A percentile compares a stretch with the other conserved stretches of the same genome.
Conservation (phyloP, 768 basidiomycete species). For the Podaxis sp. region DNA sequence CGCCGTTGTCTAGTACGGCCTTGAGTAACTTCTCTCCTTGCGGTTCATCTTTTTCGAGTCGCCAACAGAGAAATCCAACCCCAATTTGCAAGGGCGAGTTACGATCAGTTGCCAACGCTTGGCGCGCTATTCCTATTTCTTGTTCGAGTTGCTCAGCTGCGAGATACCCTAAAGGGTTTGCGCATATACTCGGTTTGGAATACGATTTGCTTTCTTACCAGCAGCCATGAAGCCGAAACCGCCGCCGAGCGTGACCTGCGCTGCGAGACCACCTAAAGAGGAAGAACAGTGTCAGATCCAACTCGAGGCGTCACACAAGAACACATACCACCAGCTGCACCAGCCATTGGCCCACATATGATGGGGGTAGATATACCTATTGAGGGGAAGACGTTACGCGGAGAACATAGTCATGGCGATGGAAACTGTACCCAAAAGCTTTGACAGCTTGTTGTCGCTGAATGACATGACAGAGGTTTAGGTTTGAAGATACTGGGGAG, state of each 20-base stretch:
- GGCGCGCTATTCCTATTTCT: constrained; percentile 57
- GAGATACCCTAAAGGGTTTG: constrained; percentile 43
- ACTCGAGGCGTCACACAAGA: constrained; percentile 9
- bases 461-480: constrained; percentile 4
- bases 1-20: constrained; percentile 50
- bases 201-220: constrained; percentile 35
- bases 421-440: constrained; percentile 6
- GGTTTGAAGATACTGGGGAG: background rate
- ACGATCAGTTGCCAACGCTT: constrained; percentile 33
- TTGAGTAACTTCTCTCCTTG: constrained; percentile 43
- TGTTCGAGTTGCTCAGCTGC: constrained; percentile 41
- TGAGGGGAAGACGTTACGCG: background rate
- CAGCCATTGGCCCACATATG: constrained; percentile 69
- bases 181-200: background rate
- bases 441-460: constrained; percentile 2
- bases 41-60: constrained; percentile 51
- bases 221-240: constrained; percentile 77
- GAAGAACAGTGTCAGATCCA: background rate
- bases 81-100: constrained; percentile 56
- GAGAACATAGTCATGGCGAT: background rate
- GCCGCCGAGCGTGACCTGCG: constrained; percentile 63
- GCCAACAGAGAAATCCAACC: constrained; percentile 75
- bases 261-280: constrained; percentile 47
- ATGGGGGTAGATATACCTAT: constrained; percentile 60
- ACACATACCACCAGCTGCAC: constrained; percentile 55